These are phyloP conservation scores for Astraeus odoratus DNA, from an alignment of 768 basidiomycete genomes.

Conservation along the genomic window DNA sequence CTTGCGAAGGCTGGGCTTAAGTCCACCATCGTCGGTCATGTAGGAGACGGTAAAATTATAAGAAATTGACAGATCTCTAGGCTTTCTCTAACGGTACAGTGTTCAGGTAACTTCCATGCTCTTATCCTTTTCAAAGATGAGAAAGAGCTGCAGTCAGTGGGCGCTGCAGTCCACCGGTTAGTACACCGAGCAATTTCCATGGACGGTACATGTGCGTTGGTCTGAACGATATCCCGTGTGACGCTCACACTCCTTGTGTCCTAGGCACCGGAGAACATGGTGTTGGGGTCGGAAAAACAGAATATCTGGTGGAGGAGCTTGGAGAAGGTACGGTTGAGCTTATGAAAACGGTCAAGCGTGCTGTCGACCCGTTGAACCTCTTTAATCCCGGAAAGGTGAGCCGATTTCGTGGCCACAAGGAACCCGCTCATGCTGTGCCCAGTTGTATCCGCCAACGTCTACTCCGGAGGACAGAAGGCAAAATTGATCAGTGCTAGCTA, in stretches of 20 bases:
- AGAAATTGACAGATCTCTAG: no score
- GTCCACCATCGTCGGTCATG: constrained; percentile 77
- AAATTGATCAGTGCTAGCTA: neutral
- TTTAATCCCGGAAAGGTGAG: constrained; percentile 79
- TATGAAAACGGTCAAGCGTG: constrained; percentile 79
- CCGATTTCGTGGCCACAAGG: neutral
- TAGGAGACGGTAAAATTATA: constrained; percentile 63
- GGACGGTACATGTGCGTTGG: constrained; percentile 66
- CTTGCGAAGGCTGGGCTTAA: constrained; percentile 47
- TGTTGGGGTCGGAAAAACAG: constrained; percentile 80
- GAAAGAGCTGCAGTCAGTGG: constrained; percentile 47
- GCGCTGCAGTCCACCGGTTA: constrained; percentile 60
- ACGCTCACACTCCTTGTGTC: constrained; percentile 4
- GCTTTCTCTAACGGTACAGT: neutral
- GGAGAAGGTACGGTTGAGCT: constrained; percentile 75
- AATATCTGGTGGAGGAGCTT: constrained; percentile 78
- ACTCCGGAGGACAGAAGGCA: neutral
- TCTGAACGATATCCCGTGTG: neutral
- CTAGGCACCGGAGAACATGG: constrained; percentile 84
- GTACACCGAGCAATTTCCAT: constrained; percentile 64
- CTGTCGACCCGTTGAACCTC: constrained; percentile 73
- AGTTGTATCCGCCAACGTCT: constrained; percentile 19
- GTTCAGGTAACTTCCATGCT: constrained; percentile 38
- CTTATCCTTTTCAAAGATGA: constrained; percentile 55
- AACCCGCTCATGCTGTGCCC: neutral